Conservation (phyloP, 2,329 filamentous ascomycete genomes). For the Colletotrichum falcatum region DNA sequence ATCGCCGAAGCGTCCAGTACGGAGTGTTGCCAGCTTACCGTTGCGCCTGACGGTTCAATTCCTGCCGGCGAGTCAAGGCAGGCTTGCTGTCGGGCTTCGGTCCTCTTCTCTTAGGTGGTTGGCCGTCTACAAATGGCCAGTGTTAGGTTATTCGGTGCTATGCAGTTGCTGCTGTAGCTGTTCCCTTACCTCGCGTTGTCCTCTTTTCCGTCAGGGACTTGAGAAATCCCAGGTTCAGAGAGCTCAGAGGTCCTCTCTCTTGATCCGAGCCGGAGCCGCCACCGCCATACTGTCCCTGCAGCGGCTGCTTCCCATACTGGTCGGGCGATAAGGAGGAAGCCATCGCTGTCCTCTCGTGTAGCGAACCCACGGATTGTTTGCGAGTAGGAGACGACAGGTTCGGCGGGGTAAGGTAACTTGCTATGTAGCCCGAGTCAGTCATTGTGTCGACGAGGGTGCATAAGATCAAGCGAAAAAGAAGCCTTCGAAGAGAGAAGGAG, state of each 20-base stretch:
- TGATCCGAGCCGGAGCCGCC: constrained; percentile 42
- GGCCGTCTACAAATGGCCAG: constrained; percentile 71
- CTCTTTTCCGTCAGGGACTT: constrained; percentile 80
- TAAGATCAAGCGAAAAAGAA: not conserved
- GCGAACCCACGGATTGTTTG: constrained; percentile 48
- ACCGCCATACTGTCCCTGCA: constrained; percentile 44
- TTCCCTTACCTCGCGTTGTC: constrained; percentile 74
- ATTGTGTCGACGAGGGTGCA: constrained; percentile 39
- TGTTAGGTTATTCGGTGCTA: constrained; percentile 6
- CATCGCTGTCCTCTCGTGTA: constrained; percentile 54
- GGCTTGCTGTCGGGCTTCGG: constrained; percentile 98
- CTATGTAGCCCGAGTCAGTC: constrained; percentile 52
- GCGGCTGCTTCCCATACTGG: constrained; percentile 46
- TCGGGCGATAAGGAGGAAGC: constrained; percentile 62
- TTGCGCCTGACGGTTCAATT: constrained; percentile 95
- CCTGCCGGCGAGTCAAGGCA: constrained; percentile 89
- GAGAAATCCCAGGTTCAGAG: constrained; percentile 70
- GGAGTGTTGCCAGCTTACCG: constrained; percentile 68
- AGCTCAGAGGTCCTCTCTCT: constrained; percentile 55
- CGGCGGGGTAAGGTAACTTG: constrained; percentile 53
- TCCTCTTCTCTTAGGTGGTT: constrained; percentile 87
- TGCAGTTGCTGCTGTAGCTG: constrained; percentile 5
- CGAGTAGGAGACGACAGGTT: constrained; percentile 48
- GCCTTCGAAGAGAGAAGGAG: not conserved
- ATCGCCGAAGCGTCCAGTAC: not conserved